Conservation (phyloP, 116 monocot genomes). For the Cymodocea nodosa region DNA sequence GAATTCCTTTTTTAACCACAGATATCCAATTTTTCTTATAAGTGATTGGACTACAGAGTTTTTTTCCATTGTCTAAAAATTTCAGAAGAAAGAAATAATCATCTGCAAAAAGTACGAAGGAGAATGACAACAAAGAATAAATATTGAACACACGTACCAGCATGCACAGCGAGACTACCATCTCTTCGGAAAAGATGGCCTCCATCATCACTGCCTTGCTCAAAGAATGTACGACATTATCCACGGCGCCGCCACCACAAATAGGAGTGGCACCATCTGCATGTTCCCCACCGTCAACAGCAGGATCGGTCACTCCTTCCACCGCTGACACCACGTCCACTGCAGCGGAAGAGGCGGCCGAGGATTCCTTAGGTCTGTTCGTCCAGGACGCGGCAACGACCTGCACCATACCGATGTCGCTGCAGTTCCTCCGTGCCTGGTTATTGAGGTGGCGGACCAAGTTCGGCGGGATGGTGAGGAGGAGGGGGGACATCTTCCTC, state of each 20-base stretch:
- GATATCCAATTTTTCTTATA: too few species aligned
- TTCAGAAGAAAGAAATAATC: too few species aligned
- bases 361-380: slow-evolving; percentile 13
- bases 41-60: too few species aligned
- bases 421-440: slow-evolving; percentile 94
- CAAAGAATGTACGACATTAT: neutral
- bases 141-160: too few species aligned
- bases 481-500: slow-evolving; percentile 20
- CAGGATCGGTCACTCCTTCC: neutral
- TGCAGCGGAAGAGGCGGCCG: slow-evolving; percentile 10
- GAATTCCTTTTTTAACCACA: too few species aligned
- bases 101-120: neutral
- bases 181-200: slow-evolving; percentile 37
- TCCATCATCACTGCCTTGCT: neutral
- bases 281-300: neutral
- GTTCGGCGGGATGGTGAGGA: slow-evolving; percentile 87
- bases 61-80: too few species aligned
- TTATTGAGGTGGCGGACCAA: slow-evolving; percentile 95
- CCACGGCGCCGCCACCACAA: slow-evolving; percentile 6
- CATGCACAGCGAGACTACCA: slow-evolving; percentile 80
- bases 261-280: neutral
- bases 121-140: too few species aligned
- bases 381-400: slow-evolving; percentile 91
- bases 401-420: slow-evolving; percentile 98
- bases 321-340: slow-evolving; percentile 8